Evolutionary conservation across 1,284 basidiomycete genomes (phyloP), one percentile per base, ranked within the genome.

Genomic region (Wolfiporia cocos): DNA sequence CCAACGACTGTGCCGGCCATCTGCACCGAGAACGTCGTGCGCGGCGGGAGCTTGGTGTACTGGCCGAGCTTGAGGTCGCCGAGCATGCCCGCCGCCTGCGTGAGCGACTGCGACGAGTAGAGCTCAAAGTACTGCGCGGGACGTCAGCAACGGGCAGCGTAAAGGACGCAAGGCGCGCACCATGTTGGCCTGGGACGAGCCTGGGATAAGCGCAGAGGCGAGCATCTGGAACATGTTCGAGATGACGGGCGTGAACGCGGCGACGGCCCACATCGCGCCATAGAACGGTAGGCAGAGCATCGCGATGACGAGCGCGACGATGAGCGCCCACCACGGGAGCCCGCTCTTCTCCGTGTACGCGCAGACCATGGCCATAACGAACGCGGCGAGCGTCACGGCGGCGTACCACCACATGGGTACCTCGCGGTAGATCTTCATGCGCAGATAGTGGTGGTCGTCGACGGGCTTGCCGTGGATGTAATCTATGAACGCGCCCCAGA

Each of bases 11-110:
- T 67, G 3, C 74, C 76, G 18, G 69, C 45, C 18, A 66, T 59
- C 55, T 81, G 79, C 37, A 70, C 64, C 10, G 61, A 52, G 50
- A 78, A 75, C 10, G 72, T 76, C 1, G 68, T 59, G n/a, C 61
- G 53, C 18, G 41, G 36, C 17, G 35, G 31, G 20, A 43, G 57
- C 61, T 78, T 78, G 48, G 69, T 70, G 57, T 77, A 78, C 48
- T 75, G 72, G 4, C 70, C 71, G 34, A 70, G 55, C 51, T 69
- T 70, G 34, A 72, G 58, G 48, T 72, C 70, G 32, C 64, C 57
- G 0, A 70, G 58, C 39, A 72, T 63, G 3, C 50, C 49, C 23
- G 68, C 54, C 6, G 58, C 59, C 43, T 64, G 58, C 1, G 42
- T 39, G 20, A 56, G 44, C 19, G 55, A 44, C 42, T 51, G 48